These are phyloP conservation scores for Monosporascus sp. DNA, from an alignment of 2,329 filamentous ascomycete genomes.

Conservation along the genomic window DNA sequence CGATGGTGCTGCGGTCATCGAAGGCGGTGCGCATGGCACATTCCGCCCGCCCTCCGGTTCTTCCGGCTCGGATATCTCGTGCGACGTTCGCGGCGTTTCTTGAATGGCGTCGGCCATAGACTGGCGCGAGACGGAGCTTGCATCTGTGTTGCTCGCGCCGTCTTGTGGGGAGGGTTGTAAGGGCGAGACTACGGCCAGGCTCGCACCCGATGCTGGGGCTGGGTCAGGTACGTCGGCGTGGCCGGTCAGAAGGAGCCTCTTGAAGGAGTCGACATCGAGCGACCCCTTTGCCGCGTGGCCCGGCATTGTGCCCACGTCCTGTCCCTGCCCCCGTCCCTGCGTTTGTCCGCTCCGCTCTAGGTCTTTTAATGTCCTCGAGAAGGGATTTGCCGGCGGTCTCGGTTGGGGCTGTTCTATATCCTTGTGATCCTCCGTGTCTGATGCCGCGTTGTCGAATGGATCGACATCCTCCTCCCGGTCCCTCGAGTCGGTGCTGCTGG, in stretches of 20 bases:
- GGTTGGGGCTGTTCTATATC: slow-evolving; percentile 14
- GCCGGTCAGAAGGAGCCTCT: slow-evolving; percentile 70
- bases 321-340: slow-evolving; percentile 21
- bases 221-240: slow-evolving; percentile 39
- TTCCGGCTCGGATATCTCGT: slow-evolving; percentile 50
- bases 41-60: slow-evolving; percentile 28
- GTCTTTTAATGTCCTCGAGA: slow-evolving; percentile 51
- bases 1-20: not conserved
- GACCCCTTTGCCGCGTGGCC: slow-evolving; percentile 34
- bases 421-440: slow-evolving; percentile 8
- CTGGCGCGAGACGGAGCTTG: slow-evolving; percentile 53
- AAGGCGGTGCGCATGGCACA: not conserved
- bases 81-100: slow-evolving; percentile 54
- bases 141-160: slow-evolving; percentile 51
- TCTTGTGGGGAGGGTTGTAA: slow-evolving; percentile 22
- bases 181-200: slow-evolving; percentile 14
- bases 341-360: slow-evolving; percentile 34
- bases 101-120: slow-evolving; percentile 48
- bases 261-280: slow-evolving; percentile 75
- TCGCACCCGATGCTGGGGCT: slow-evolving; percentile 17
- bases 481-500: slow-evolving; percentile 23
- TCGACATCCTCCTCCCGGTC: slow-evolving; percentile 20
- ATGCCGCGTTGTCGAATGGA: slow-evolving; percentile 17
- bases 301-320: slow-evolving; percentile 29
- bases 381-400: slow-evolving; percentile 44